Conservation (phyloP, 257 asterid genomes). For the Misopates orontium region DNA sequence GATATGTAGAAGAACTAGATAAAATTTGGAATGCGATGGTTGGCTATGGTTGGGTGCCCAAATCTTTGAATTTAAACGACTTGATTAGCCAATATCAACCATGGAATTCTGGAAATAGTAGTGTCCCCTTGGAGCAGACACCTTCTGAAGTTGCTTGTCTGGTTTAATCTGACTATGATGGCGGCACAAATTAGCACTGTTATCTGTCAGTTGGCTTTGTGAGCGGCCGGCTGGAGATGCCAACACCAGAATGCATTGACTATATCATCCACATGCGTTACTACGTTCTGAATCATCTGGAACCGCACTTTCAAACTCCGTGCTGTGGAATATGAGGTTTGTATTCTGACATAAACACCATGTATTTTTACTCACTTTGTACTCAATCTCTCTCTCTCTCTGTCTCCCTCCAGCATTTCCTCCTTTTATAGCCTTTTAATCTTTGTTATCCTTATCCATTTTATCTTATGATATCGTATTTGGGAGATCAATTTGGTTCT, state of each 20-base stretch:
- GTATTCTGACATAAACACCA: not conserved
- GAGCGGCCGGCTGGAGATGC: constrained; percentile 22
- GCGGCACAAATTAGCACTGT: constrained; percentile 16
- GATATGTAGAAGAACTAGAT: constrained; percentile 50
- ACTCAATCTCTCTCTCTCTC: too few relatives aligned
- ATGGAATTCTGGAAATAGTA: constrained; percentile 28
- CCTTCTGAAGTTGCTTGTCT: constrained; percentile 46
- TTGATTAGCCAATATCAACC: constrained; percentile 41
- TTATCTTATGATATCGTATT: not conserved
- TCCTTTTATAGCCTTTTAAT: not conserved
- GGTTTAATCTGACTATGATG: constrained; percentile 32
- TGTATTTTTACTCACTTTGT: not conserved
- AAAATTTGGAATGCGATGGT: constrained; percentile 53
- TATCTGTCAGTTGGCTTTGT: constrained; percentile 19
- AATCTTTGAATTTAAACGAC: constrained; percentile 43
- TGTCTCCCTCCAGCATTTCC: not conserved
- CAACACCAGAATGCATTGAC: constrained; percentile 12
- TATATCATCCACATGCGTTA: not conserved
- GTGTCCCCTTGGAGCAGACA: constrained; percentile 32
- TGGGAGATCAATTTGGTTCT: not conserved
- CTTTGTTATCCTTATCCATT: not conserved
- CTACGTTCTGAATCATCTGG: not conserved
- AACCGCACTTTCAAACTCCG: not conserved
- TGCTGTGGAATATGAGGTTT: constrained; percentile 8
- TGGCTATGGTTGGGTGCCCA: constrained; percentile 64